These are phyloP conservation scores for Neopestalotiopsis sp. DNA, from an alignment of 2,329 filamentous ascomycete genomes.

Conservation along the genomic window DNA sequence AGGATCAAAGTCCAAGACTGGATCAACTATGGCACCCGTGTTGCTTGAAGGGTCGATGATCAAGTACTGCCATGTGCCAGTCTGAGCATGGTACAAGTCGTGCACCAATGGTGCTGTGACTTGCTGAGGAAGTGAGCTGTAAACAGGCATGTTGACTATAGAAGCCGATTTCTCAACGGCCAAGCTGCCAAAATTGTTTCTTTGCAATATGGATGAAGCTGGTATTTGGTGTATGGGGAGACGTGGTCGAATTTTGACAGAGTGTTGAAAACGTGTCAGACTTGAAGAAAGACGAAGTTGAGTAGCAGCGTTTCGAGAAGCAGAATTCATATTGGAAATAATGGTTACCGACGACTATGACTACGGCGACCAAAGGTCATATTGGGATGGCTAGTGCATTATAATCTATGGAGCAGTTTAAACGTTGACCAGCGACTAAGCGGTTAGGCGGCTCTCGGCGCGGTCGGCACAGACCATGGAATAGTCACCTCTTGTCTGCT, in stretches of 20 bases:
- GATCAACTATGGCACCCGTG: constrained; percentile 53
- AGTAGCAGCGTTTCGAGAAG: neutral
- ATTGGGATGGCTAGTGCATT: neutral
- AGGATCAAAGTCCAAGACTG: constrained; percentile 53
- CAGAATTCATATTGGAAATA: neutral
- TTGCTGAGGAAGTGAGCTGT: neutral
- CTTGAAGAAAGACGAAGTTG: neutral
- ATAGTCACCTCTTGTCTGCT: neutral
- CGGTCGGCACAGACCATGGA: neutral
- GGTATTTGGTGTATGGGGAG: neutral
- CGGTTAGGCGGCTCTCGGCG: neutral
- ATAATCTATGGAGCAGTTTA: neutral
- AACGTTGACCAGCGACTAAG: neutral
- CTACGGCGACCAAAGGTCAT: too few species aligned
- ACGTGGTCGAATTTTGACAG: neutral
- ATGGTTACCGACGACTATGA: neutral
- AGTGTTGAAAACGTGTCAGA: neutral
- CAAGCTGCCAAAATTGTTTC: neutral
- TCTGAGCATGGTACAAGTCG: constrained; percentile 5
- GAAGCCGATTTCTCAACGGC: neutral
- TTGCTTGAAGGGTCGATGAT: constrained; percentile 47
- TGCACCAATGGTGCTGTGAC: neutral
- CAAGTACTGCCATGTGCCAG: constrained; percentile 54
- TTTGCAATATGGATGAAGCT: neutral
- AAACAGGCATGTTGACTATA: neutral